Evolutionary conservation across 805 yeast species (phyloP).

Genomic region (Starmera pachycereana): DNA sequence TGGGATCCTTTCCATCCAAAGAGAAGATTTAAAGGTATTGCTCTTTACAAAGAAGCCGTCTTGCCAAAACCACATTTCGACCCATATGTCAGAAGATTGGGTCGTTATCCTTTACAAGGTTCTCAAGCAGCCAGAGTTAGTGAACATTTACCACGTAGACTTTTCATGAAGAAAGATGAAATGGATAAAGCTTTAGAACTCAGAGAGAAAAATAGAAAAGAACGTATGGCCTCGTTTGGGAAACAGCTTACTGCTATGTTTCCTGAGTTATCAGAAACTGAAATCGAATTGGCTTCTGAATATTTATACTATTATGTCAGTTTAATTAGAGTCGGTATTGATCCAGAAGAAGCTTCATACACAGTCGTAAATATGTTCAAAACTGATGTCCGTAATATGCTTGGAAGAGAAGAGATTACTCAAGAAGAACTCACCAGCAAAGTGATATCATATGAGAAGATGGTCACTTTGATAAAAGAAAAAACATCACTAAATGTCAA

Average conservation of each 20-base stretch:
- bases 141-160: slow-evolving; percentile 56
- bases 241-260: slow-evolving; percentile 19
- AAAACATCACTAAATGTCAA: slow-evolving; percentile 38
- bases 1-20: slow-evolving; percentile 94
- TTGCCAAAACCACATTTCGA: slow-evolving; percentile 86
- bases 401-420: slow-evolving; percentile 11
- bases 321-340: slow-evolving; percentile 48
- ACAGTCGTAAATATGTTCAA: slow-evolving; percentile 44
- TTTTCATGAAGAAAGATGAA: slow-evolving; percentile 44
- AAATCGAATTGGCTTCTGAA: slow-evolving; percentile 28
- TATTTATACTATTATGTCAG: slow-evolving; percentile 48
- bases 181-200: slow-evolving; percentile 29
- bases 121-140: slow-evolving; percentile 48
- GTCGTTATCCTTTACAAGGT: slow-evolving; percentile 47
- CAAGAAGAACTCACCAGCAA: slow-evolving; percentile 21
- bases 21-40: slow-evolving; percentile 84
- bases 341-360: slow-evolving; percentile 43
- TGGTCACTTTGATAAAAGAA: slow-evolving; percentile 31
- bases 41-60: slow-evolving; percentile 48
- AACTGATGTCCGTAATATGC: slow-evolving; percentile 26
- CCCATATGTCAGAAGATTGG: slow-evolving; percentile 83
- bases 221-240: slow-evolving; percentile 20
- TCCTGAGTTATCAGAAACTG: slow-evolving; percentile 21
- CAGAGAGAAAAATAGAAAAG: slow-evolving; percentile 31
- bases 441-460: slow-evolving; percentile 21